phyloP scores from a whole-genome alignment of 139 green algal species.

The Limnomonas spitsbergensis region DNA sequence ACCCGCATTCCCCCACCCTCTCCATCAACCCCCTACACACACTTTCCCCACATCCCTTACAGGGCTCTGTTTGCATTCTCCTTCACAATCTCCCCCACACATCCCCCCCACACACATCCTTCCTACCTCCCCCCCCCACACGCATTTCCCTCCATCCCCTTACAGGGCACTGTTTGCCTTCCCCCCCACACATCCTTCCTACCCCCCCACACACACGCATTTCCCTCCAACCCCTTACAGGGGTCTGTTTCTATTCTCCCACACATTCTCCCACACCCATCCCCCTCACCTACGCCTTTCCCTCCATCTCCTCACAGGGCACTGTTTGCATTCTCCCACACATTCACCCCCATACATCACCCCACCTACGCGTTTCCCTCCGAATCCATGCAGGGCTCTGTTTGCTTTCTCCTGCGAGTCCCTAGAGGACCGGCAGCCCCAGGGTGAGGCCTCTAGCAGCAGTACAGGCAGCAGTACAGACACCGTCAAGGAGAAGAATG shows the following conservation, averaged over 20 bases:
- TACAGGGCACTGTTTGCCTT: neutral
- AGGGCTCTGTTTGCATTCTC: neutral
- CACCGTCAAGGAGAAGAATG: neutral
- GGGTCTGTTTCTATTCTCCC: neutral
- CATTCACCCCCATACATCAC: neutral
- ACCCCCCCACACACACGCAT: neutral
- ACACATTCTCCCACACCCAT: neutral
- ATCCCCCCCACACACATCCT: too few relatives aligned
- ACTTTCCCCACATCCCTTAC: neutral
- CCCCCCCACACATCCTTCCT: neutral
- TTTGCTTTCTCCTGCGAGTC: conserved; percentile 44
- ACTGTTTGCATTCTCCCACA: neutral
- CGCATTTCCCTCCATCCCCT: neutral
- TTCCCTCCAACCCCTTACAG: neutral
- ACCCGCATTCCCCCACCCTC: too few relatives aligned
- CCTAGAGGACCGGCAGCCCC: neutral
- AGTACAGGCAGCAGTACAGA: too few relatives aligned
- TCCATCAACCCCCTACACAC: neutral
- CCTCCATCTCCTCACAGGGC: neutral
- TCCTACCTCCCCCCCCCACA: neutral
- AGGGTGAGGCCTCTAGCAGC: too few relatives aligned
- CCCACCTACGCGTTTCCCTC: neutral
- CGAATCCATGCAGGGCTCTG: conserved; percentile 16
- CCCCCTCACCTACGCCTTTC: too few relatives aligned
- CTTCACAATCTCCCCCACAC: neutral